Conservation (phyloP, 768 basidiomycete genomes). For the Crassisporium funariophilum region DNA sequence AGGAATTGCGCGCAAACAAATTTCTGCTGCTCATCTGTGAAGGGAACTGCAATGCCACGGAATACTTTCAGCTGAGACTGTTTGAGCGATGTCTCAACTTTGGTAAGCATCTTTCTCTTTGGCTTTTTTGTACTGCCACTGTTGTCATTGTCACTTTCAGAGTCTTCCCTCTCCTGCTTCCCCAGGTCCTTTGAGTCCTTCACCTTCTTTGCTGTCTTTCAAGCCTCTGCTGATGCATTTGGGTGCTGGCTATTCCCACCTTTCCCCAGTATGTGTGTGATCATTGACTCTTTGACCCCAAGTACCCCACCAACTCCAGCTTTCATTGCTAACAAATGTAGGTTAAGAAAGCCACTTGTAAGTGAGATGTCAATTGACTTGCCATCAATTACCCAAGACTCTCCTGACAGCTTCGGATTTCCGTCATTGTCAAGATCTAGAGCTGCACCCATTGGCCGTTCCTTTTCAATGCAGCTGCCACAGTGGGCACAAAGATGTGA, state of each 20-base stretch:
- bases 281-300: conserved; percentile 26
- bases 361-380: neutral
- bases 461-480: conserved; percentile 17
- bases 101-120: conserved; percentile 17
- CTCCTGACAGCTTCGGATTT: conserved; percentile 6
- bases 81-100: conserved; percentile 18
- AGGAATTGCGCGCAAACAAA: conserved; percentile 25
- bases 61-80: conserved; percentile 27
- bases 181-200: conserved; percentile 10
- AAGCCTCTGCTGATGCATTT: conserved; percentile 16
- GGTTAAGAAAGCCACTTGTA: neutral
- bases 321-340: conserved; percentile 19
- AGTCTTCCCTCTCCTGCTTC: neutral
- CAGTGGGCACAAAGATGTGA: conserved; percentile 24
- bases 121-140: conserved; percentile 3
- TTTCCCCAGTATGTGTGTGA: conserved; percentile 25
- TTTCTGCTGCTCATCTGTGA: conserved; percentile 17
- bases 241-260: conserved; percentile 17
- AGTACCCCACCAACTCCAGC: conserved; percentile 17
- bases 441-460: conserved; percentile 7
- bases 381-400: conserved; percentile 20
- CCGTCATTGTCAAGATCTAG: conserved; percentile 17
- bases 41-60: conserved; percentile 27
- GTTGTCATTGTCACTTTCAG: conserved; percentile 1
- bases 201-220: conserved; percentile 11